Evolutionary conservation across 1,284 basidiomycete species (phyloP).

Genomic region (Ceratobasidium papillatum): DNA sequence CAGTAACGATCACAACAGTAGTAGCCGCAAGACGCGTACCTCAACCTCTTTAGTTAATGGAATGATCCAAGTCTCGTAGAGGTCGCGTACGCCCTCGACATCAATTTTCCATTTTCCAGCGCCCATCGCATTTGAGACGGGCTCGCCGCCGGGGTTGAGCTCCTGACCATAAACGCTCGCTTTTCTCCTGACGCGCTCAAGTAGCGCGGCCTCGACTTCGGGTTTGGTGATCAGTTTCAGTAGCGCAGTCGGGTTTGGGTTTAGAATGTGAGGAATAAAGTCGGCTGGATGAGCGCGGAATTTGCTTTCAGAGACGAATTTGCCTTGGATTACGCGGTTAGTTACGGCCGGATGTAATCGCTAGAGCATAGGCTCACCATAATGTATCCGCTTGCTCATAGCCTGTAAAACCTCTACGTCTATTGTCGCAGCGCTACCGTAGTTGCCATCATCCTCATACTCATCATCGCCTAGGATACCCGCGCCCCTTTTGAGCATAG

Average conservation of each 20-base stretch:
- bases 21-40: conserved; percentile 62
- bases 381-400: conserved; percentile 95
- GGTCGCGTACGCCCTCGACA: conserved; percentile 87
- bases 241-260: conserved; percentile 76
- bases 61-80: conserved; percentile 96
- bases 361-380: conserved; percentile 67
- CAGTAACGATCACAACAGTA: not conserved
- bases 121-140: conserved; percentile 43
- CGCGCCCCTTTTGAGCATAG: conserved; percentile 67
- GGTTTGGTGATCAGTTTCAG: conserved; percentile 94
- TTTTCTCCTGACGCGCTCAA: conserved; percentile 90
- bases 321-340: conserved; percentile 66
- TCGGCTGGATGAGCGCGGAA: conserved; percentile 85
- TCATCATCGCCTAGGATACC: conserved; percentile 73
- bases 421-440: conserved; percentile 92
- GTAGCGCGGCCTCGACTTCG: conserved; percentile 88
- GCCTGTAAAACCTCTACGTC: conserved; percentile 96
- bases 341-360: not conserved
- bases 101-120: conserved; percentile 75
- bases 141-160: conserved; percentile 76
- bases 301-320: conserved; percentile 98
- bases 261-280: conserved; percentile 91
- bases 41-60: conserved; percentile 98
- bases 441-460: conserved; percentile 93
- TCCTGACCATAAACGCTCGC: conserved; percentile 93